Evolutionary conservation across 2,329 filamentous ascomycete species (phyloP), one percentile per base, ranked within the genome.

Genomic region (Gremmenia infestans): DNA sequence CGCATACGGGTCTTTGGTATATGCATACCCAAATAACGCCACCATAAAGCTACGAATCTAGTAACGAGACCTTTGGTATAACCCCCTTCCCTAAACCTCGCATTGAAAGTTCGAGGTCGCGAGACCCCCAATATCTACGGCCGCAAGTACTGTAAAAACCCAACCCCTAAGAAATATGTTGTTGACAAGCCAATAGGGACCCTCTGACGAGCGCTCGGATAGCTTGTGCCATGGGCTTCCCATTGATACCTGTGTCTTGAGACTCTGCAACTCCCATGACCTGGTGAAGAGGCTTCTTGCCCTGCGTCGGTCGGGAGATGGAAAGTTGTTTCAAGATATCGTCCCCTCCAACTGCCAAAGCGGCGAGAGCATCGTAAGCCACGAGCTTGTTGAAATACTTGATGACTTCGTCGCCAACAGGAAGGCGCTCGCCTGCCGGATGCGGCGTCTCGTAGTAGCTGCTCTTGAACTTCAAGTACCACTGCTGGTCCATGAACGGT

Each of bases 341-440:
- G 9, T 65, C 54, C n/a, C 64, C 64, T 4, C 59, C 56, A 0
- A 63, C 58, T 3, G 62, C 66, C 28, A 68, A 48, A 5, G 66
- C 67, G 5, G 67, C 66, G 1, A 69, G 45, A 19, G 65, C 65
- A 52, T 69, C 66, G 43, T 69, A 69, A 2, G 59, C 62, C 7
- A 64, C 58, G 9, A 67, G 54, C 46, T 62, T 65, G 17, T 55
- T 62, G 50, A 67, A 61, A 25, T 60, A 66, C 2, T 62, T 52
- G 6, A 67, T 36, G n/a, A 67, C 61, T 19, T 60, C 60, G 17
- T 62, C 54, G 12, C 59, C 62, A 17, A 48, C 40, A 1, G 59
- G 65, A 32, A 51, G 57, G 14, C 43, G 28, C 12, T 60, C 56
- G 22, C 60, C 56, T 3, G 6, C 14, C 22, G 45, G 28, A 15